Base-by-base conservation (phyloP, 345 rosid genomes). In the Citrus hindsii region DNA sequence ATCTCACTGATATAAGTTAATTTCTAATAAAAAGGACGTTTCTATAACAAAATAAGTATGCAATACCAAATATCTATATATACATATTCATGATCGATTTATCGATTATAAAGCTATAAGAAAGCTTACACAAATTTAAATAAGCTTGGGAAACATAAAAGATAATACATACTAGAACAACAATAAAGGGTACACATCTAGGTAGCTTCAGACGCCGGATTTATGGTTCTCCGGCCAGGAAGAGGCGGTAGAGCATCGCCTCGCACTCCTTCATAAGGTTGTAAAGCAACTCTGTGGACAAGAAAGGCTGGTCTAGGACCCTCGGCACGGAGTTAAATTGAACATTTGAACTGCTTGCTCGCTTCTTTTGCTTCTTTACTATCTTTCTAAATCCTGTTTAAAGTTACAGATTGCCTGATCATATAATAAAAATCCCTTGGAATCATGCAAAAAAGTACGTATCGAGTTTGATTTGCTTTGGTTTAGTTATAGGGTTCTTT, bases 281-380 rank as follows among this genome's bases (percentile, higher is more conserved):
- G 82, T 77, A 77, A 30, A 88, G 86, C 73, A 84, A 72, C 46
- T 83, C 86, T 2, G 88, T 88, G 32, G 88, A 84, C 82, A 86
- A 81, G 77, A 84, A 79, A 37, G 91, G 86, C 40, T 84, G 87
- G 1, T 86, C 85, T 77, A 79, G 68, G 25, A 67, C 87, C 74
- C 77, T 84, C 61, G 85, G 80, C 81, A 76, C 76, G 70, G 76
- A 65, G 6, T 79, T 71, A 12, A 78, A 27, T 51, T 79, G 68
- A 18, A 83, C 70, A 66, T 9, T 80, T 2, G 69, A 59, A 32
- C 68, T 64, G 16, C 91, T 82, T 37, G 84, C 79, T 38, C 58
- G 16, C 67, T 84, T 88, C 79, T 83, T 84, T 71, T 88, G 89
- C 85, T 86, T 88, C 89, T 88, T 88, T 46, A 88, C 86, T 72